Percentiles rank a stretch among this genome's conserved stretches.
Evolutionary conservation across 176 grass and related monocot species (phyloP).

Genomic region (Oryza meyeriana): DNA sequence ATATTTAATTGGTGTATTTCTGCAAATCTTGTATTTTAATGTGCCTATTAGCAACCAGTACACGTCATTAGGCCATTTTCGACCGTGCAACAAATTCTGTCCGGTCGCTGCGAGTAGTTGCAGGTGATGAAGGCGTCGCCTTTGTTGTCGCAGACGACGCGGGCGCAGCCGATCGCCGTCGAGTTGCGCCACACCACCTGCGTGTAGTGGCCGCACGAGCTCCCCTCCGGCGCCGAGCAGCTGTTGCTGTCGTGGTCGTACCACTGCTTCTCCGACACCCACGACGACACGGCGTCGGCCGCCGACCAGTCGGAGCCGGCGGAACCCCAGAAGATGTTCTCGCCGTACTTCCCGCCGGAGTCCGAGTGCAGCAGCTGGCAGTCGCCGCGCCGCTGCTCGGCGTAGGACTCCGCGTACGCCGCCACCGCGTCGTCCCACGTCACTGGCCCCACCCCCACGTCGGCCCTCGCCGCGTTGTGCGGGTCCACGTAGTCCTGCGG

Average conservation of each 20-base stretch:
- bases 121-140: conserved; percentile 48
- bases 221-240: conserved; percentile 10
- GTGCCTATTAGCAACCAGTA: too few species aligned
- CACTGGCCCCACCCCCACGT: conserved; percentile 32
- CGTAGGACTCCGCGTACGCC: conserved; percentile 10
- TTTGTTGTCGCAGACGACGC: conserved; percentile 29
- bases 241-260: conserved; percentile 39
- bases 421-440: conserved; percentile 37
- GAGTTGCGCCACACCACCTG: conserved; percentile 58
- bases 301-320: conserved; percentile 12
- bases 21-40: too few species aligned
- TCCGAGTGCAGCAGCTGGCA: conserved; percentile 31
- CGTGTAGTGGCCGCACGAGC: conserved; percentile 47
- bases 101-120: conserved; percentile 36
- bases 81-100: too few species aligned
- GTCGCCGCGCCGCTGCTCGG: conserved; percentile 16
- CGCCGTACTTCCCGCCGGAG: conserved; percentile 53
- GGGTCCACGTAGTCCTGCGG: conserved; percentile 37
- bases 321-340: conserved; percentile 51
- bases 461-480: conserved; percentile 38
- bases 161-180: conserved; percentile 43
- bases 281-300: conserved; percentile 5
- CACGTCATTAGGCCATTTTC: too few species aligned
- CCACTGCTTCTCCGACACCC: conserved; percentile 51
- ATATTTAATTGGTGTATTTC: too few species aligned